phyloP scores from a whole-genome alignment of 108 stramenopile genomes.

The Epithemia pelagica region DNA sequence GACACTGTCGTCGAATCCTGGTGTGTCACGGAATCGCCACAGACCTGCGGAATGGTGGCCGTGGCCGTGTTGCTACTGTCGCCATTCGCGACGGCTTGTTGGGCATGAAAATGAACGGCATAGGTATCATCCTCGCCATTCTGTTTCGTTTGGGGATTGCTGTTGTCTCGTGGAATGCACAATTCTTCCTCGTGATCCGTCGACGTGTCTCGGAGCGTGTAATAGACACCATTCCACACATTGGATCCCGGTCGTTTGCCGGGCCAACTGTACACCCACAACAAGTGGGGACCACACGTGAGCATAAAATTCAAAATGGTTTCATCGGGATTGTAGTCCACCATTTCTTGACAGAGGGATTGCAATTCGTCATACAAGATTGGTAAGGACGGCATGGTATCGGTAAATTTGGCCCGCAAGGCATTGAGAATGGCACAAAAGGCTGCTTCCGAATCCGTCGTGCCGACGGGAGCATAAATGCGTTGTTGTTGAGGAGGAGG shows the following conservation, averaged over 20 bases:
- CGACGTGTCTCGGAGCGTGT: constrained; percentile 58
- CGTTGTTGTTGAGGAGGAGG: neutral
- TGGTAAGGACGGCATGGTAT: constrained; percentile 53
- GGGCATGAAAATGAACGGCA: constrained; percentile 13
- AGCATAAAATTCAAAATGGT: constrained; percentile 81
- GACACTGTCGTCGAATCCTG: constrained; percentile 40
- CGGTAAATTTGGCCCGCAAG: constrained; percentile 49
- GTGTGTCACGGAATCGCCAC: neutral
- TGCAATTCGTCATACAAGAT: constrained; percentile 54
- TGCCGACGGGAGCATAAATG: constrained; percentile 67
- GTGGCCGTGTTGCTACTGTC: neutral
- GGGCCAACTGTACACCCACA: constrained; percentile 73
- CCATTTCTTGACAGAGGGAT: constrained; percentile 51
- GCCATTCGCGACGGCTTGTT: neutral
- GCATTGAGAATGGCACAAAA: constrained; percentile 79
- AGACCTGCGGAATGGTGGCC: neutral
- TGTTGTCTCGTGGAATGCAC: neutral
- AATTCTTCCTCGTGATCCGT: constrained; percentile 15
- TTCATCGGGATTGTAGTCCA: constrained; percentile 32
- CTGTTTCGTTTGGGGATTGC: too few relatives aligned
- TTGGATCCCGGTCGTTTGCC: constrained; percentile 60
- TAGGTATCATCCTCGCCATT: constrained; percentile 49
- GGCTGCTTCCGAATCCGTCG: constrained; percentile 75
- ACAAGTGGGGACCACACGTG: constrained; percentile 51
- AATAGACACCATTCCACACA: constrained; percentile 82